Percentiles rank a stretch among this genome's conserved stretches.
Conservation (phyloP, 2,329 filamentous ascomycete genomes). For the Alternaria postmessia region DNA sequence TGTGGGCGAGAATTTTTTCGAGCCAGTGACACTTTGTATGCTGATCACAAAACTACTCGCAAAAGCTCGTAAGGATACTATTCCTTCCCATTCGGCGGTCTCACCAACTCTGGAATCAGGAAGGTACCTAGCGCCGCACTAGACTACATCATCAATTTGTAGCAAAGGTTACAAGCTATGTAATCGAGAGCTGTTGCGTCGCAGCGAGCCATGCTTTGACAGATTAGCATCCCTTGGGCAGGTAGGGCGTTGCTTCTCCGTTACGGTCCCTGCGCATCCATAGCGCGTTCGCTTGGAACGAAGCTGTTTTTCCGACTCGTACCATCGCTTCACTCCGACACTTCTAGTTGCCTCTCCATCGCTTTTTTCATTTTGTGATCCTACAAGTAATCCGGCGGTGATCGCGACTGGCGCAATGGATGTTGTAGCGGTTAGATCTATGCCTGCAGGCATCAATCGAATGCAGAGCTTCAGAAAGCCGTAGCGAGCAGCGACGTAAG, state of each 20-base stretch:
- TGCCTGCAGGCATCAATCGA: neutral
- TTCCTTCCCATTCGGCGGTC: too few species aligned
- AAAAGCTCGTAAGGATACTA: too few species aligned
- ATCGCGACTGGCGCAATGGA: neutral
- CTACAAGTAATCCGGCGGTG: neutral
- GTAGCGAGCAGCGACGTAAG: neutral
- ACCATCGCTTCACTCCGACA: neutral
- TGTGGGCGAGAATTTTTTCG: fast-evolving
- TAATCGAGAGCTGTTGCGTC: too few species aligned
- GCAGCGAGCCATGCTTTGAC: too few species aligned
- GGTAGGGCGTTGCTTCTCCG: neutral
- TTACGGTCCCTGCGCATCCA: neutral
- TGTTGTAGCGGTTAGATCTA: neutral
- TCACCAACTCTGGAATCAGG: too few species aligned
- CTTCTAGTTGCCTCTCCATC: neutral
- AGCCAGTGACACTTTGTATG: too few species aligned
- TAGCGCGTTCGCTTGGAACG: neutral
- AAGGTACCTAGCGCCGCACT: too few species aligned
- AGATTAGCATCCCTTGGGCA: neutral
- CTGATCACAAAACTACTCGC: too few species aligned
- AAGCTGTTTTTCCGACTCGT: neutral
- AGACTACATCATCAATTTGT: too few species aligned
- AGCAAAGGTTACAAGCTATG: too few species aligned
- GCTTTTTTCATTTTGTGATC: neutral
- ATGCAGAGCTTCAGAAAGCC: neutral